Base-by-base conservation (phyloP, 441 rosid genomes). In the Syzygium syzygioides region DNA sequence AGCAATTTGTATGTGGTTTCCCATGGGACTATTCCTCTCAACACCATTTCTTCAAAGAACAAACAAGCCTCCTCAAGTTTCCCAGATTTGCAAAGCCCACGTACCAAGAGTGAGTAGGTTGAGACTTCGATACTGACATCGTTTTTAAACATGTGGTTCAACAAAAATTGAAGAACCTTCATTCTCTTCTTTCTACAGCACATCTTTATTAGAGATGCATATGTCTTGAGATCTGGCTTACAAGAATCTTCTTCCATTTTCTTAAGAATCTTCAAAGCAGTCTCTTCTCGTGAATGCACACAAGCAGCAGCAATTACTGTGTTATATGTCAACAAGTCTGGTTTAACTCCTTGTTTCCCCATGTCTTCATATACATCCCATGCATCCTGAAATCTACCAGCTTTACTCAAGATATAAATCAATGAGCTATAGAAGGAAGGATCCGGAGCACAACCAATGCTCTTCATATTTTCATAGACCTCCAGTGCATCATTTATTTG, bases 381-480 rank as follows among this genome's bases (percentile, higher is more conserved):
- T 14, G 97, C 97, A 45, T 95, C 96, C 87, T 93, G 94, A 48
- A 92, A 87, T 93, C 98, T 94, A 79, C 98, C 99, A 25, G 95
- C 94, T 87, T 91, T 93, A 32, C 95, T 90, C 86, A 96, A 60
- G 90, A 94, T 88, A 90, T 91, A 94, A 71, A 97, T 93, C 92
- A 95, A 85, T 2, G 99, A 96, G 37, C 93, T 92, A 88, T 94
- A 96, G 88, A 94, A 97, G 37, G 93, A 89, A 87, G 95, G 66
- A 91, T 96, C 98, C 2, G 93, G 96, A 64, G 92, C 90, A 92
- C 96, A 95, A n/a, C 94, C 95, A 17, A 93, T 87, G 64, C 88
- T 91, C 90, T 96, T 96, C 98, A 95, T 95, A 91, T 85, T 93
- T 93, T 95, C 95, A 87, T 94, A 96, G 9, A 97, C 91, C 88